Percentiles rank a stretch among this genome's conserved stretches.
phyloP scores from a whole-genome alignment of 495 filamentous ascomycete species.

The Pyronema omphalodes region DNA sequence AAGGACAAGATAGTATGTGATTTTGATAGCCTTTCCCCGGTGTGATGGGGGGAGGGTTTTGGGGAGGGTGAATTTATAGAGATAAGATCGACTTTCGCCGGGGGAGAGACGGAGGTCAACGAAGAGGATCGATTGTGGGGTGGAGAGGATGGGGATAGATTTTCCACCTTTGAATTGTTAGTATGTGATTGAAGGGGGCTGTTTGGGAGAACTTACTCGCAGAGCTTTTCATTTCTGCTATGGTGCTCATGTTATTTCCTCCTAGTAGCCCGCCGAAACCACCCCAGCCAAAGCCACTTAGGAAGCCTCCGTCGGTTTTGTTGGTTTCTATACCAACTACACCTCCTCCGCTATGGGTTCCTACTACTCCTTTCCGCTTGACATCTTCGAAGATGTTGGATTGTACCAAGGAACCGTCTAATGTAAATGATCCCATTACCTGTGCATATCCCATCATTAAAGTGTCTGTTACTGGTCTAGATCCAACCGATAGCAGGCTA shows the following conservation, averaged over 20 bases:
- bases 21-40: conserved; percentile 83
- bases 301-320: conserved; percentile 60
- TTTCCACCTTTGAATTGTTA: conserved; percentile 35
- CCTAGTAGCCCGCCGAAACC: conserved; percentile 78
- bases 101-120: conserved; percentile 76
- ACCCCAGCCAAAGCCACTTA: conserved; percentile 75
- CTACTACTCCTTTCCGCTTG: conserved; percentile 80
- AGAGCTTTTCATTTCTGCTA: conserved; percentile 81
- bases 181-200: neutral
- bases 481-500: conserved; percentile 20
- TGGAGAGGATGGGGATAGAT: conserved; percentile 74
- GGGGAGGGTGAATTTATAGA: conserved; percentile 70
- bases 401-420: conserved; percentile 83
- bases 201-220: conserved; percentile 28
- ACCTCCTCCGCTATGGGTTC: conserved; percentile 61
- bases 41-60: conserved; percentile 76
- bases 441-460: conserved; percentile 98
- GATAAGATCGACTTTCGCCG: conserved; percentile 74
- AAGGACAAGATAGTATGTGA: conserved; percentile 77
- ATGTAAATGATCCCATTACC: conserved; percentile 73
- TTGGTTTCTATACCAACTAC: conserved; percentile 61
- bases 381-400: conserved; percentile 84
- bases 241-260: conserved; percentile 67
- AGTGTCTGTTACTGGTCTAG: conserved; percentile 42
- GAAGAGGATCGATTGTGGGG: conserved; percentile 92